Conservation (phyloP, 495 filamentous ascomycete genomes). For the Talaromyces stipitatus region DNA sequence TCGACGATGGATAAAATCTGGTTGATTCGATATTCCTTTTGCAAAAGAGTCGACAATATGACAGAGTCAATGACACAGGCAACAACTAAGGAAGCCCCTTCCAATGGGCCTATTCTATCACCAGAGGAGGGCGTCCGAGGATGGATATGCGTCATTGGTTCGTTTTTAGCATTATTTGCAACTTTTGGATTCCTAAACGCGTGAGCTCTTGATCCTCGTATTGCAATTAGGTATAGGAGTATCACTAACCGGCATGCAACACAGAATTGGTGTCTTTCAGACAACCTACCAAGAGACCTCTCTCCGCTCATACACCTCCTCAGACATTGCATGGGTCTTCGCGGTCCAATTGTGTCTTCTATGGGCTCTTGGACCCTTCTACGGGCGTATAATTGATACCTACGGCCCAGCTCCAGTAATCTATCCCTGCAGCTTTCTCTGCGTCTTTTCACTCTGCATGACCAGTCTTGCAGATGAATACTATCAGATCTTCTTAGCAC, state of each 20-base stretch:
- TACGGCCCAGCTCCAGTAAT: conserved; percentile 19
- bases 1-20: not conserved
- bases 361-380: conserved; percentile 23
- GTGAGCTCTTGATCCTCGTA: conserved; percentile 13
- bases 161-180: conserved; percentile 15
- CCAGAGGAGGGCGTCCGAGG: conserved; percentile 21
- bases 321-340: conserved; percentile 29
- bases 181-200: conserved; percentile 24
- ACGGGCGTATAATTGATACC: conserved; percentile 23
- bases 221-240: not conserved
- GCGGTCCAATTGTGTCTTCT: conserved; percentile 23
- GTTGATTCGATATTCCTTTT: not conserved
- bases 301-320: conserved; percentile 16
- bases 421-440: conserved; percentile 15
- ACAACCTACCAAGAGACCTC: conserved; percentile 17
- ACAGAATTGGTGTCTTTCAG: conserved; percentile 23
- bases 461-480: conserved; percentile 23
- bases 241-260: not conserved
- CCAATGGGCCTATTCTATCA: not conserved
- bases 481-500: conserved; percentile 26
- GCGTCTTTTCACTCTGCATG: conserved; percentile 26
- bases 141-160: conserved; percentile 21
- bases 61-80: not conserved
- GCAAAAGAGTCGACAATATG: not conserved
- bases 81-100: not conserved